phyloP scores from a whole-genome alignment of 805 yeast genomes.

The Candida loeiensis region DNA sequence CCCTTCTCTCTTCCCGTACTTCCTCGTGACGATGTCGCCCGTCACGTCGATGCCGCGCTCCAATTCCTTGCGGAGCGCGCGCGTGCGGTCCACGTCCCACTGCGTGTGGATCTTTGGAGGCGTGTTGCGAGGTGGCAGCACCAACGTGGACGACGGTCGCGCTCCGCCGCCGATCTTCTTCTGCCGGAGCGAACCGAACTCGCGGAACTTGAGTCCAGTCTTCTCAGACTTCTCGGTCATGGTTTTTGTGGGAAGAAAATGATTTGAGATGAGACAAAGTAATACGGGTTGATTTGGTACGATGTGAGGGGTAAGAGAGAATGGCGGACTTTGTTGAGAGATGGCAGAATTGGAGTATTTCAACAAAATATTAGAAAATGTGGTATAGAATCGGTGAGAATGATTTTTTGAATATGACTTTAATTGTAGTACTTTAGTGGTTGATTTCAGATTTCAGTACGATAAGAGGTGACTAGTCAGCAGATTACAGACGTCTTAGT shows the following conservation, averaged over 20 bases:
- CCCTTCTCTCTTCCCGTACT: neutral
- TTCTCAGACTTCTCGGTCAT: neutral
- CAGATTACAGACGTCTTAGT: too few relatives aligned
- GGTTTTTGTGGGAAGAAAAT: too few relatives aligned
- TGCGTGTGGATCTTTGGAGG: constrained; percentile 1
- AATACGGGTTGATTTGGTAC: too few relatives aligned
- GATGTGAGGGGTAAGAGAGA: neutral
- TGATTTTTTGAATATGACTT: too few relatives aligned
- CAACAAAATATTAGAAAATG: too few relatives aligned
- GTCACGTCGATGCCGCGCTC: constrained; percentile 2
- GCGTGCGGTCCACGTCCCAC: neutral
- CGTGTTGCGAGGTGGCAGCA: neutral
- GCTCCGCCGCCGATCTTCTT: constrained; percentile 3
- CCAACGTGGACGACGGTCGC: neutral
- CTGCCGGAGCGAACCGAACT: constrained; percentile 2
- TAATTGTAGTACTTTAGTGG: too few relatives aligned
- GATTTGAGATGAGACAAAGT: too few relatives aligned
- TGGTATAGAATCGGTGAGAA: neutral
- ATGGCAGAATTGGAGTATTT: too few relatives aligned
- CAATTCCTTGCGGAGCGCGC: constrained; percentile 1
- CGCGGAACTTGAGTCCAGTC: constrained; percentile 4
- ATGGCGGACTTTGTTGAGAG: too few relatives aligned
- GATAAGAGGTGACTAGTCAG: too few relatives aligned
- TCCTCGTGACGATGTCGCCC: neutral
- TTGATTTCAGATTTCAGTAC: too few relatives aligned